Percentiles rank a stretch among this genome's conserved stretches.
These are phyloP conservation scores for Fusarium lyarnte DNA, from an alignment of 2,329 filamentous ascomycete species.

Conservation along the genomic window DNA sequence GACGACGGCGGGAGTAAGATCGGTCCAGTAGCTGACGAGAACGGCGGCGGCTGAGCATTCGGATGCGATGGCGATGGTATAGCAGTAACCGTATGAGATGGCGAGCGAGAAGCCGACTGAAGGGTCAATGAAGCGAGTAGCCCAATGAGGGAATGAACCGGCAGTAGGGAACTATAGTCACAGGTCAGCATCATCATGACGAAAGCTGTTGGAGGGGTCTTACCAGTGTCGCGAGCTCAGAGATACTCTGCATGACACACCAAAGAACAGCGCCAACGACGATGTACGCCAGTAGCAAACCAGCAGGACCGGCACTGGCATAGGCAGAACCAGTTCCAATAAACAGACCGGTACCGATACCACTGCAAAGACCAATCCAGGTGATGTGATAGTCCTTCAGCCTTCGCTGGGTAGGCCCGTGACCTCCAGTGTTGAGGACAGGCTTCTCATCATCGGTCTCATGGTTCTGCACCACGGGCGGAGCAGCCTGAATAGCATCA, in stretches of 20 bases:
- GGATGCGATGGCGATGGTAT: slow-evolving; percentile 37
- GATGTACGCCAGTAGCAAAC: slow-evolving; percentile 34
- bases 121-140: slow-evolving; percentile 41
- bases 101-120: slow-evolving; percentile 37
- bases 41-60: slow-evolving; percentile 38
- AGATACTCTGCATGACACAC: slow-evolving; percentile 42
- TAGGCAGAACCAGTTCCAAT: slow-evolving; percentile 40
- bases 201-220: background rate
- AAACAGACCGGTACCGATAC: slow-evolving; percentile 39
- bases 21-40: slow-evolving; percentile 38
- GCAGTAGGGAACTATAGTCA: slow-evolving; percentile 32
- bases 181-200: background rate
- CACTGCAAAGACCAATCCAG: slow-evolving; percentile 40
- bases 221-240: slow-evolving; percentile 37
- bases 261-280: slow-evolving; percentile 38
- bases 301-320: slow-evolving; percentile 38
- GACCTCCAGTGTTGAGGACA: slow-evolving; percentile 37
- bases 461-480: background rate
- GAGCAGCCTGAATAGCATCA: slow-evolving; percentile 21
- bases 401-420: slow-evolving; percentile 35
- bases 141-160: slow-evolving; percentile 41
- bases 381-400: slow-evolving; percentile 39
- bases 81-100: slow-evolving; percentile 41
- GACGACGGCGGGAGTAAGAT: slow-evolving; percentile 38
- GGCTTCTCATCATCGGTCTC: slow-evolving; percentile 19